Percentiles rank a stretch among this genome's conserved stretches.
Conservation (phyloP, 2,329 filamentous ascomycete species). For the Xylariales sp. region DNA sequence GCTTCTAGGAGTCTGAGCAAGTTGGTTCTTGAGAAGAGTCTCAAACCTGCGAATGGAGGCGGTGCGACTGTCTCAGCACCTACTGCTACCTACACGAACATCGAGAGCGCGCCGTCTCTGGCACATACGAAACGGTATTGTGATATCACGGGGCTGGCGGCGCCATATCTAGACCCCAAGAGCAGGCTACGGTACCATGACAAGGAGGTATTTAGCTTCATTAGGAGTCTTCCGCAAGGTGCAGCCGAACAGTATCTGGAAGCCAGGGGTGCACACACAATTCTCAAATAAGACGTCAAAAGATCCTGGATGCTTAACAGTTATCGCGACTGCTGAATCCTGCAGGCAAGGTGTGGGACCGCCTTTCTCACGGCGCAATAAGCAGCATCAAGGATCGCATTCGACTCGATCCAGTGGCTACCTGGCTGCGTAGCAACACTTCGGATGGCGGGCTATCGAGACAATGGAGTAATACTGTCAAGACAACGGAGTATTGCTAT, state of each 20-base stretch:
- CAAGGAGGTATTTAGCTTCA: conserved; percentile 81
- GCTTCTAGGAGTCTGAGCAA: conserved; percentile 82
- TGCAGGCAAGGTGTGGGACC: too few relatives aligned
- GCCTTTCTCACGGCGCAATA: too few relatives aligned
- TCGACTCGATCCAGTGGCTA: too few relatives aligned
- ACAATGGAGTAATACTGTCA: too few relatives aligned
- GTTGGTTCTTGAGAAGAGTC: conserved; percentile 80
- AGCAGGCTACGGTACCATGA: conserved; percentile 90
- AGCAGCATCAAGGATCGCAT: too few relatives aligned
- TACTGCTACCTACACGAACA: conserved; percentile 87
- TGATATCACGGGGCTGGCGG: conserved; percentile 90
- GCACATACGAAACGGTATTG: conserved; percentile 86
- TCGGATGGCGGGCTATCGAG: too few relatives aligned
- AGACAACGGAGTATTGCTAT: too few relatives aligned
- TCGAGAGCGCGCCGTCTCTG: conserved; percentile 87
- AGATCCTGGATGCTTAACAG: background rate
- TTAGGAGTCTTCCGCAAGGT: conserved; percentile 75
- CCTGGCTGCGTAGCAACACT: too few relatives aligned
- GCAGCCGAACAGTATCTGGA: conserved; percentile 85
- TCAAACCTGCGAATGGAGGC: conserved; percentile 35
- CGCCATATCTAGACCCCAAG: conserved; percentile 91
- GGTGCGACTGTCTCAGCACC: conserved; percentile 51
- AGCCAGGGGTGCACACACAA: conserved; percentile 84
- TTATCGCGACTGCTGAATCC: too few relatives aligned
- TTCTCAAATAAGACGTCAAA: conserved; percentile 63